Percentiles rank a stretch among this genome's conserved stretches.
Evolutionary conservation across 75 land plant species (phyloP).

Genomic region (Picea sitchensis): DNA sequence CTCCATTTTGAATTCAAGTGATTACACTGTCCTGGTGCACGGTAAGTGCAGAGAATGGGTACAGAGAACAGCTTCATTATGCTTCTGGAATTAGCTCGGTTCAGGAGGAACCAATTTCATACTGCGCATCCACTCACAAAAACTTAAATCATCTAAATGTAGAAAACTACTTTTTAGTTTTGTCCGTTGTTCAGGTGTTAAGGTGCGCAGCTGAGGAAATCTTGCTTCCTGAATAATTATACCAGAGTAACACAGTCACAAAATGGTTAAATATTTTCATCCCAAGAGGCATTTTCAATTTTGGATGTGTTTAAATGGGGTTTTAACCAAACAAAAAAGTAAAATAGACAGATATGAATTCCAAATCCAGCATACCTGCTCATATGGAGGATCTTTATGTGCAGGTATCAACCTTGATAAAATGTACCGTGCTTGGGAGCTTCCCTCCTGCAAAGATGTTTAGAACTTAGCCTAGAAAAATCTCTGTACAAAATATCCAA

Average conservation of each 20-base stretch:
- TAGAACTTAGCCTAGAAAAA: not conserved
- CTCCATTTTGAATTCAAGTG: too few species aligned
- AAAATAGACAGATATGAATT: not conserved
- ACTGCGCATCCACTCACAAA: conserved; percentile 94
- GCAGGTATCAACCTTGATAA: conserved; percentile 95
- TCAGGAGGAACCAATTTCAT: conserved; percentile 84
- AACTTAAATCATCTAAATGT: conserved; percentile 89
- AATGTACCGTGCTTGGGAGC: conserved; percentile 96
- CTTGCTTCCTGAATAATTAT: conserved; percentile 77
- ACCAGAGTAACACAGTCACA: not conserved
- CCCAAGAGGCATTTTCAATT: not conserved
- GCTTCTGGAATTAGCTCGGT: conserved; percentile 21
- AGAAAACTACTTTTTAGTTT: conserved; percentile 84
- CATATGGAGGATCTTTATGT: conserved; percentile 97
- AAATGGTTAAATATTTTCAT: not conserved
- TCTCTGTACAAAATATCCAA: too few species aligned
- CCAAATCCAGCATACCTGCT: conserved; percentile 59
- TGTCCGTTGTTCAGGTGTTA: conserved; percentile 70
- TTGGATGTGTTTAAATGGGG: not conserved
- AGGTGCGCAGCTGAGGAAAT: conserved; percentile 80
- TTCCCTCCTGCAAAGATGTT: conserved; percentile 74
- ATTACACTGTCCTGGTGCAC: too few species aligned
- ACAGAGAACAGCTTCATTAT: too few species aligned
- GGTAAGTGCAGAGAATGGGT: too few species aligned
- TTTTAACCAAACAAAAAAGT: not conserved